Percentiles rank a stretch among this genome's conserved stretches.
phyloP scores from a whole-genome alignment of 1,139 yeast species.

The Zygoascus hellenicus region DNA sequence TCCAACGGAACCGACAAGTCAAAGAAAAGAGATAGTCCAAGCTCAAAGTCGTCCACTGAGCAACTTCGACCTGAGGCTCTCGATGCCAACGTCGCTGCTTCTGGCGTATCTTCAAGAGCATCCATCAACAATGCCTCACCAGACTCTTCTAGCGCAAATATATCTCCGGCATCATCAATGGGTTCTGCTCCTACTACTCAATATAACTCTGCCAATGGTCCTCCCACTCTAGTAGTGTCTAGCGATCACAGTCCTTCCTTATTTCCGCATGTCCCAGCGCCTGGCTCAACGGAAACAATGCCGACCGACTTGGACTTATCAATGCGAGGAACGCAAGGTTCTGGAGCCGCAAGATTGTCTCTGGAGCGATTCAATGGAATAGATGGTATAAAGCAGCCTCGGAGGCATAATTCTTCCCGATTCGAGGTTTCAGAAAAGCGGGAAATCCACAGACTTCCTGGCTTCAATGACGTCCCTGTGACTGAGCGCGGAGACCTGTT shows the following conservation, averaged over 20 bases:
- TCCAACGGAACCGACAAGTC: conserved; percentile 24
- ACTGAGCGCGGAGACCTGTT: conserved; percentile 80
- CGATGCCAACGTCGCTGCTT: conserved; percentile 12
- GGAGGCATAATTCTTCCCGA: conserved; percentile 89
- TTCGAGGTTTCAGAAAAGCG: conserved; percentile 72
- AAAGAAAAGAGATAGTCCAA: conserved; percentile 9
- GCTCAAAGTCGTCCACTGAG: conserved; percentile 7
- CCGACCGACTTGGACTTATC: conserved; percentile 34
- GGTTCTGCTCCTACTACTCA: background rate
- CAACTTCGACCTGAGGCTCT: conserved; percentile 22
- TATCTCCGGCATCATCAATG: conserved; percentile 4
- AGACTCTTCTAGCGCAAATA: conserved; percentile 5
- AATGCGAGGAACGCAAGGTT: conserved; percentile 13
- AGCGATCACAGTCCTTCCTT: conserved; percentile 7
- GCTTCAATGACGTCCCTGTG: conserved; percentile 84
- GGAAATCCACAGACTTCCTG: conserved; percentile 76
- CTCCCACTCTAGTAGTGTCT: conserved; percentile 12
- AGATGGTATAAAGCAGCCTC: conserved; percentile 68
- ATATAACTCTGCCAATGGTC: conserved; percentile 2
- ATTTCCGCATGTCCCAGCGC: conserved; percentile 29
- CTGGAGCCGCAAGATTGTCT: conserved; percentile 24
- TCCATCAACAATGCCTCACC: conserved; percentile 11
- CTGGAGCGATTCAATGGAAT: conserved; percentile 41
- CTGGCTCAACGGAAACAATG: conserved; percentile 37
- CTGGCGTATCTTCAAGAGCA: conserved; percentile 9